phyloP scores from a whole-genome alignment of 2,329 filamentous ascomycete genomes.

The Microsporum ferrugineum region DNA sequence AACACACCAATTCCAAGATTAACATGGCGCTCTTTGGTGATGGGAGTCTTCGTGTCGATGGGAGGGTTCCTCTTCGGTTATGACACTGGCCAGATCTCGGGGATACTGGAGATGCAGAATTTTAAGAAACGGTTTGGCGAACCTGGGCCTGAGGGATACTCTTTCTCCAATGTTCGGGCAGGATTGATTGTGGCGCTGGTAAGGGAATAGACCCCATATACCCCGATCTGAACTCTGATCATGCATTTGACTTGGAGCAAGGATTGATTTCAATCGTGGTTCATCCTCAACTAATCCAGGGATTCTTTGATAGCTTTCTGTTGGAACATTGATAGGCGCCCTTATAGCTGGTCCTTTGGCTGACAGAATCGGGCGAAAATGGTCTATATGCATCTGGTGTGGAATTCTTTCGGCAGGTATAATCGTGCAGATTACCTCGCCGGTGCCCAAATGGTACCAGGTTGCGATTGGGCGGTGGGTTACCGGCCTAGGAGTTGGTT shows the following conservation, averaged over 20 bases:
- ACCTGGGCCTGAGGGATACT: conserved; percentile 24
- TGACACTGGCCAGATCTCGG: conserved; percentile 33
- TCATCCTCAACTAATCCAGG: not conserved
- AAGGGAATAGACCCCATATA: conserved; percentile 12
- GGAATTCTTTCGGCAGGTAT: conserved; percentile 36
- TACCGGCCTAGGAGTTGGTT: conserved; percentile 38
- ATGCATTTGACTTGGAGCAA: not conserved
- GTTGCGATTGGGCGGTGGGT: conserved; percentile 38
- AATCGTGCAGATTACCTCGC: conserved; percentile 36
- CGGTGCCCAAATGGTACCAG: conserved; percentile 31
- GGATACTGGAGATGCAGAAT: conserved; percentile 38
- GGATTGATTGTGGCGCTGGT: conserved; percentile 37
- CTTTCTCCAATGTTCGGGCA: conserved; percentile 35
- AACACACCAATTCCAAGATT: conserved; percentile 34
- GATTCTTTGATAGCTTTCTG: conserved; percentile 26
- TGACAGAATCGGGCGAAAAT: conserved; percentile 35
- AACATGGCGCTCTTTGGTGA: conserved; percentile 33
- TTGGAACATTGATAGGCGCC: conserved; percentile 34
- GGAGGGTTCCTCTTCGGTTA: conserved; percentile 40
- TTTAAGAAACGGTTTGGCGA: conserved; percentile 34
- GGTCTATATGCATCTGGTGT: conserved; percentile 36
- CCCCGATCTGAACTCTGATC: not conserved
- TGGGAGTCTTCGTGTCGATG: conserved; percentile 38
- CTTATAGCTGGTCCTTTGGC: conserved; percentile 34
- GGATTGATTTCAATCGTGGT: not conserved